Evolutionary conservation across 768 basidiomycete genomes (phyloP), one percentile per base, ranked within the genome.

Genomic region (Suillus subluteus): DNA sequence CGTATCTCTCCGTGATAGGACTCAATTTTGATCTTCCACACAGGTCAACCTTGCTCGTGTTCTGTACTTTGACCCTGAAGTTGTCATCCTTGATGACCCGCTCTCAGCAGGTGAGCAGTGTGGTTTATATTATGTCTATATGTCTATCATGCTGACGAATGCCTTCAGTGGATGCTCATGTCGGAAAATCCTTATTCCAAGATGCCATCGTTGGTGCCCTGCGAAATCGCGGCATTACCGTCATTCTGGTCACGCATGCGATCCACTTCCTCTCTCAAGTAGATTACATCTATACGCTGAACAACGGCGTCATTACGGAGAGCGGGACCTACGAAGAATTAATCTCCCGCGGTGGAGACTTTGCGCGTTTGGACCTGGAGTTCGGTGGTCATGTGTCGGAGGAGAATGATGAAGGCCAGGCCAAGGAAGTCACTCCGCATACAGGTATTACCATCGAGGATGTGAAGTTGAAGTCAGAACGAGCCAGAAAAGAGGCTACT

Each of bases 11-110:
- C 6, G 26, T 35, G 54, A 13, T n/a, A 18, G 2, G 21, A 32
- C 37, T 32, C n/a, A 6, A 48, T 16, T 9, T 26, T 21, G 37
- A 43, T 46, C 7, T 35, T 32, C 2, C 26, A 43, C 40, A 6
- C 70, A 88, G 79, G 83, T 92, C 55, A 91, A 89, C 71, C 89
- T 92, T 41, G 90, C 90, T 12, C 76, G 91, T 54, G 88, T 89
- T 0, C 75, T 92, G 5, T 93, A 93, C 74, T 86, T 80, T 69
- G 78, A 87, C 66, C 86, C 88, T 3, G 88, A 90, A 63, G 76
- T 90, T 30, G 77, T 88, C 18, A 79, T 89, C n/a, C 79, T 90
- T 62, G 89, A 90, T 71, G 89, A 89, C 71, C 88, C 88, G 1
- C 79, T 89, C 9, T 88, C 87, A 62, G 88, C 88, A 15, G 87